Base-by-base conservation (phyloP, 2,329 filamentous ascomycete species). In the Fusarium phyllophilum region DNA sequence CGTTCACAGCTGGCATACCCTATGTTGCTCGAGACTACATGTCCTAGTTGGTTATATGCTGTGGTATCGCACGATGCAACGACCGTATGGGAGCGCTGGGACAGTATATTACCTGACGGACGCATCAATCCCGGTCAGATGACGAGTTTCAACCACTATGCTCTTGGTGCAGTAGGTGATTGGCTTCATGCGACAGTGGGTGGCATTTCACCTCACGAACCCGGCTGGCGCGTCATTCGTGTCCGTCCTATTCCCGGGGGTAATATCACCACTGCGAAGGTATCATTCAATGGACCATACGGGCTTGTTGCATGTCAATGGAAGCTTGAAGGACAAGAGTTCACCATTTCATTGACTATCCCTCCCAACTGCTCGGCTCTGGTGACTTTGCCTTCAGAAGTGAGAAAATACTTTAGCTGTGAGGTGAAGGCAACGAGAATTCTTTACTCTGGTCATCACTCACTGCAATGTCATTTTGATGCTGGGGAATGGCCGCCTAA, bases 381-480 rank as follows among this genome's bases (percentile, higher is more conserved):
- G 13, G 22, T 41, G 13, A 41, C 13, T 41, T 3, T 41, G 22
- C 22, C 39, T n/a, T 41, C 20, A 8, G 8, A 41, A 14, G 39
- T n/a, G 13, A 1, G 39, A 41, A 41, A 6, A n/a, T 20, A 41
- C 20, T 41, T 41, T 41, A n/a, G 20, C 14, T 41, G 13, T 10
- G 22, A 41, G 13, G 13, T 8, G 1, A 22, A 41, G 22, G 13
- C 39, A 6, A 15, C 22, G 5, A n/a, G 39, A 12, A 24, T 18
- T 8, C n/a, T 45, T 18, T 6, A 42, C 80, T 64, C 66, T 8
- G 66, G 66, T 2, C 26, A 29, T 9, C 60, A 64, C n/a, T 34
- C 20, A 9, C 56, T 68, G 11, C 22, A 59, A 18, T 68, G 66
- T 8, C 33, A 24, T 3, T 68, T 45, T 38, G 26, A 56, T 7